Evolutionary conservation across 1,139 yeast species (phyloP), one percentile per base, ranked within the genome.

Genomic region (Pichia sp.): DNA sequence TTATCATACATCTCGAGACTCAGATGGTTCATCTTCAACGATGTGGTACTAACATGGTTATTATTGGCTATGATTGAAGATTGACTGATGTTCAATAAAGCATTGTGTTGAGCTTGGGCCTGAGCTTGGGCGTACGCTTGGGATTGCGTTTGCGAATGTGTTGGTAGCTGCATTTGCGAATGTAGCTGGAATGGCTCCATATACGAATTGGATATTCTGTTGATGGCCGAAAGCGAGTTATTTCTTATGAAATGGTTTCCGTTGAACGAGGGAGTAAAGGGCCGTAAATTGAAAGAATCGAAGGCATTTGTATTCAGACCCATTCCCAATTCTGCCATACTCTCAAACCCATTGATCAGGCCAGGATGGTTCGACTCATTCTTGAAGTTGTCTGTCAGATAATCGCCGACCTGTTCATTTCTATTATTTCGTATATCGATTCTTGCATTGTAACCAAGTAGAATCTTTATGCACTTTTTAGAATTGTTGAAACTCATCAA

Each of bases 401-500:
- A 84, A 64, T 88, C 95, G 61, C 87, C 88, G 1, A 90, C 90
- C 0, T 90, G 81, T 57, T 82, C 78, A 15, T 90, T 87, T 40
- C 82, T 81, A 60, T 84, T 79, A 69, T 93, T 92, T 45, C 82
- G 78, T 46, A 90, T 75, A 61, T 86, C 85, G 23, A 87, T 79
- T 57, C 82, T 79, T 13, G 92, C 93, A 61, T 86, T 88, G 69
- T 87, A 85, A 44, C 81, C 79, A 15, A 90, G 72, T 52, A 93
- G 75, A 1, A 87, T 83, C 60, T 85, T 84, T 63, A 88, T 86
- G 59, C 93, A 83, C 64, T 84, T 83, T 61, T 84, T 81, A 54
- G 93, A 89, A 47, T 86, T 80, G 64, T 86, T 82, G 54, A 82
- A 80, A 1, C 95, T 87, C 32, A 93, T 86, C 47, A 92, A 78